Evolutionary conservation across 106 monocot species (phyloP).

Genomic region (Dactylorhiza incarnata): DNA sequence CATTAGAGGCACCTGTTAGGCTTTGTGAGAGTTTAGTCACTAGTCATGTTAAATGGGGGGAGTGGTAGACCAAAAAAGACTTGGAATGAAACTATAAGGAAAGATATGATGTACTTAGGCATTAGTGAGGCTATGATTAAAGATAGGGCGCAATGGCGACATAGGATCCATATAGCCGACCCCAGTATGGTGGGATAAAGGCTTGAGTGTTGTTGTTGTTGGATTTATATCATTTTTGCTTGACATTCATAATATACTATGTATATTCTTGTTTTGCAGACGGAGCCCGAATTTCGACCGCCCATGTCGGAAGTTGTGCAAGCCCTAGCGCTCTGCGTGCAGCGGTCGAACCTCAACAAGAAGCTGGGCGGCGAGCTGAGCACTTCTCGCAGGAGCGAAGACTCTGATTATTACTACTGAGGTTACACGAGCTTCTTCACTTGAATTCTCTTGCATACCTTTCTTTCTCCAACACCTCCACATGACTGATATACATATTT

Average conservation of each 20-base stretch:
- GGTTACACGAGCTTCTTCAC: slow-evolving; percentile 1
- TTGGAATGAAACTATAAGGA: too few species aligned
- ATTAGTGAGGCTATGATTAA: too few species aligned
- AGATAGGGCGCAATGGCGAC: too few species aligned
- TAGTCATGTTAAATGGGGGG: too few species aligned
- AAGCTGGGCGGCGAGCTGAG: slow-evolving; percentile 29
- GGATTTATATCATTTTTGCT: background rate
- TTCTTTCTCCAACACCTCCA: too few species aligned
- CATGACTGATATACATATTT: background rate
- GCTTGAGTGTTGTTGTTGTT: background rate
- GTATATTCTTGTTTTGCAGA: slow-evolving; percentile 24
- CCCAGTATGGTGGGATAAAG: too few species aligned
- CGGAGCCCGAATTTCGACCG: slow-evolving; percentile 82
- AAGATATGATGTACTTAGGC: too few species aligned
- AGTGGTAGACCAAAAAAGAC: too few species aligned
- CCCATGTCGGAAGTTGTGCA: slow-evolving; percentile 86
- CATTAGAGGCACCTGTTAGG: too few species aligned
- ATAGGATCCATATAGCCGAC: too few species aligned
- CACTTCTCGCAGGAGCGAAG: slow-evolving; percentile 47
- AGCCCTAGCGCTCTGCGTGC: slow-evolving; percentile 48
- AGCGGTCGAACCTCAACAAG: slow-evolving; percentile 35
- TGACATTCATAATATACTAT: background rate
- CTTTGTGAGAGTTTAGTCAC: too few species aligned
- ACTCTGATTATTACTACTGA: slow-evolving; percentile 47
- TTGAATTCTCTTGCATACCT: background rate